Conservation (phyloP, 352 stramenopile genomes). For the Pythium apleroticum region DNA sequence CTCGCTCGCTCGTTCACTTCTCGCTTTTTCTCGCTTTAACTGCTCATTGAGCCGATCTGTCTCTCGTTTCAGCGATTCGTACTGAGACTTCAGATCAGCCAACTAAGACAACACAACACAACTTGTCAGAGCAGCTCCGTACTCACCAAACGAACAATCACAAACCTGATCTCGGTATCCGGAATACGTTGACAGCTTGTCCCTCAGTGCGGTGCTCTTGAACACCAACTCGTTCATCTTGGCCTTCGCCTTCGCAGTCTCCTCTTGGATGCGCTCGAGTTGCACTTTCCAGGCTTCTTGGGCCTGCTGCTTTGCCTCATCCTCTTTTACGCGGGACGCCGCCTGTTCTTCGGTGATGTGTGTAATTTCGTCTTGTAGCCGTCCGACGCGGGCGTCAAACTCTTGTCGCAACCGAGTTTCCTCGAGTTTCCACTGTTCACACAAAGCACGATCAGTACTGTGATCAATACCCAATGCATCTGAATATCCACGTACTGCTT, state of each 20-base stretch:
- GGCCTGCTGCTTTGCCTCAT: conserved; percentile 64
- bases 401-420: conserved; percentile 50
- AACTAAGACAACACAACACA: conserved; percentile 35
- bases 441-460: too few relatives aligned
- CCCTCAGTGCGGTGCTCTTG: conserved; percentile 75
- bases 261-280: conserved; percentile 60
- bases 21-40: conserved; percentile 40
- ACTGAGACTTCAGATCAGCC: conserved; percentile 51
- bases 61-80: conserved; percentile 49
- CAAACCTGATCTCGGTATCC: conserved; percentile 71
- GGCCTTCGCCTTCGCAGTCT: conserved; percentile 62
- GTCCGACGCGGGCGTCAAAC: conserved; percentile 54
- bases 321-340: conserved; percentile 35
- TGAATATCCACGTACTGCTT: conserved; percentile 39
- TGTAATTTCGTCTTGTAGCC: conserved; percentile 64
- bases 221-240: conserved; percentile 76
- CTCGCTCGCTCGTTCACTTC: conserved; percentile 30
- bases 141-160: background rate
- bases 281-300: conserved; percentile 81
- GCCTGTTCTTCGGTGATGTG: conserved; percentile 36
- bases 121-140: background rate
- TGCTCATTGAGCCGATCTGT: conserved; percentile 50
- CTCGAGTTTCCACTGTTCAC: conserved; percentile 65
- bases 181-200: conserved; percentile 63
- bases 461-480: background rate